Evolutionary conservation across 805 yeast genomes (phyloP), one percentile per base, ranked within the genome.

Genomic region (Metschnikowia bowlesiae): DNA sequence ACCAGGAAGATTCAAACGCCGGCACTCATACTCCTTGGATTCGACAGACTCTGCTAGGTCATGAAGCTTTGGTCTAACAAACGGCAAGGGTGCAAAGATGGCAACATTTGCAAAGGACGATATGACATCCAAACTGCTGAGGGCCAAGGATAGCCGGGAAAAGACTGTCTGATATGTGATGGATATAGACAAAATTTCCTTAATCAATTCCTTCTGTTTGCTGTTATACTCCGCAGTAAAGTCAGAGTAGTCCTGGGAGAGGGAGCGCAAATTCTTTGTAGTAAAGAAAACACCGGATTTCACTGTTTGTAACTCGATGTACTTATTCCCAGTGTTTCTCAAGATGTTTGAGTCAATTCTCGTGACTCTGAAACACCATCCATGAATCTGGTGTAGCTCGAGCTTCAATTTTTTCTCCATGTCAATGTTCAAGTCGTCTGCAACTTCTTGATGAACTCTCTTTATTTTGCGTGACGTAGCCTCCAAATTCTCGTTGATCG

Each of bases 201-300:
- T 81, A 18, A 90, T 96, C 40, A 94, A 79, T 4, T 83, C 80
- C 3, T 84, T 71, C 67, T 94, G 98, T 53, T 88, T 85, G 48
- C 71, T 72, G 53, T 85, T 83, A 65, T 92, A 92, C 51, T 83
- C 85, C 11, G 76, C 73, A 53, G 83, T 82, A 26, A 85, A 70
- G 41, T 81, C 80, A 11, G 71, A 69, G 57, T 82, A 83, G 51
- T 83, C 80, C 35, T 73, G 70, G 11, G 90, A 82, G 34, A 84
- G 71, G n/a, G 76, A 73, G 39, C 80, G 74, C 57, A 94, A 72
- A 53, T 77, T 76, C 39, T 73, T 67, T 1, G 96, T 89, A 8
- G 96, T 89, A 74, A 94, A 94, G 65, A 78, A 89, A 4, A 92
- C 92, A 50, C 99, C 99, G 1, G 97, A 96, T 64, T 94, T 94